Base-by-base conservation (phyloP, 2,329 filamentous ascomycete genomes). In the Neonectria sp. region DNA sequence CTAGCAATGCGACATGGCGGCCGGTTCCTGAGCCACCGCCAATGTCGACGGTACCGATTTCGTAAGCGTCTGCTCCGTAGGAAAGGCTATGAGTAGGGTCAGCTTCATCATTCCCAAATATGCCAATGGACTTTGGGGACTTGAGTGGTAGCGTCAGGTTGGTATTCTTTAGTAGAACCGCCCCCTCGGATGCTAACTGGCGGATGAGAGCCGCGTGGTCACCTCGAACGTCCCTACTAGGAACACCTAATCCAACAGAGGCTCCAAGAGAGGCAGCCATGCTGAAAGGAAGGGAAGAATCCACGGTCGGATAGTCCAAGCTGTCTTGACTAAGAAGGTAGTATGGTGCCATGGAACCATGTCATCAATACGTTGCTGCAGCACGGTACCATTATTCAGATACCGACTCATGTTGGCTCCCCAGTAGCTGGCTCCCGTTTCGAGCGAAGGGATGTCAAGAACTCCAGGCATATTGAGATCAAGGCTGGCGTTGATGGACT, bases 101-200 rank as follows among this genome's bases (percentile, higher is more conserved):
- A 81, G 0, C 81, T 45, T 82, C 82, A 8, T 82, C 82, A 68
- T 86, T 84, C 75, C 89, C 71, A 84, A 89, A 78, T 82, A 87
- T 69, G 77, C 86, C 81, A 86, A 89, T 77, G 81, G 82, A 77
- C 83, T 90, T 77, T 89, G 83, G 83, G 3, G 79, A 78, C 71
- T 84, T 84, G 43, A 89, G 81, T 0, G 91, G 92, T 17, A 94
- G 82, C 4, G 84, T 84, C 40, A 85, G 85, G 66, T 85, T 84
- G 13, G 80, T 82, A 79, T 95, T 94, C 84, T 95, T 95, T 63
- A 95, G 82, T 5, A 95, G 84, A 15, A 94, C 89, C 24, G 88
- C 91, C 35, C 90, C 91, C 60, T 76, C 79, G 8, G 78, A 75
- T 25, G 75, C 84, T 69, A 90, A 85, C 84, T 86, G 87, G 45